Conservation (phyloP, 2,329 filamentous ascomycete genomes). For the Neoscytalidium dimidiatum region DNA sequence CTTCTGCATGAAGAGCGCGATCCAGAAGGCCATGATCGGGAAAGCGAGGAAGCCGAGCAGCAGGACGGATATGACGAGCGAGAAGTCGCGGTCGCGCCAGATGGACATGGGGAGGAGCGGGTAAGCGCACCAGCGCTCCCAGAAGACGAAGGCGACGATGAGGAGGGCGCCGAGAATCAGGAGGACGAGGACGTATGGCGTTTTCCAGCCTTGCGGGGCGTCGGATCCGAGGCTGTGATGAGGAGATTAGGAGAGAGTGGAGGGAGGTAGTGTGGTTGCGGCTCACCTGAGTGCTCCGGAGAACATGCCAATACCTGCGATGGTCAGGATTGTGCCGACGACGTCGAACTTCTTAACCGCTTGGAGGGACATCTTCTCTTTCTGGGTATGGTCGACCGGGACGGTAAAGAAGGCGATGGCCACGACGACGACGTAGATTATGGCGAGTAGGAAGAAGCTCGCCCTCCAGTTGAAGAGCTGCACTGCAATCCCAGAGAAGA, state of each 20-base stretch:
- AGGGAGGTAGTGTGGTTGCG: background rate
- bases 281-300: conserved; percentile 61
- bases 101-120: conserved; percentile 57
- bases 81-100: conserved; percentile 65
- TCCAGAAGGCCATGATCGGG: conserved; percentile 61
- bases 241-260: background rate
- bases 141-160: conserved; percentile 60
- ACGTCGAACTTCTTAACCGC: conserved; percentile 62
- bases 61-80: conserved; percentile 59
- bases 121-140: conserved; percentile 57
- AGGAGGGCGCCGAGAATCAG: conserved; percentile 61
- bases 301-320: conserved; percentile 67
- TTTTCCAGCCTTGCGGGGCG: conserved; percentile 63
- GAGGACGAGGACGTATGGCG: conserved; percentile 62
- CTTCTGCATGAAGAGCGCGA: conserved; percentile 66
- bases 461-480: conserved; percentile 65
- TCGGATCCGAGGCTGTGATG: conserved; percentile 49
- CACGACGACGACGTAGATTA: conserved; percentile 64
- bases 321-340: conserved; percentile 60
- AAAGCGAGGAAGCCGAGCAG: conserved; percentile 66
- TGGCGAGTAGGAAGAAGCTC: conserved; percentile 61
- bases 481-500: conserved; percentile 64
- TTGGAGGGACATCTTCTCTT: conserved; percentile 45
- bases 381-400: conserved; percentile 55
- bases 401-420: conserved; percentile 62